These are phyloP conservation scores for Fusarium foetens DNA, from an alignment of 2,329 filamentous ascomycete species.

Conservation along the genomic window DNA sequence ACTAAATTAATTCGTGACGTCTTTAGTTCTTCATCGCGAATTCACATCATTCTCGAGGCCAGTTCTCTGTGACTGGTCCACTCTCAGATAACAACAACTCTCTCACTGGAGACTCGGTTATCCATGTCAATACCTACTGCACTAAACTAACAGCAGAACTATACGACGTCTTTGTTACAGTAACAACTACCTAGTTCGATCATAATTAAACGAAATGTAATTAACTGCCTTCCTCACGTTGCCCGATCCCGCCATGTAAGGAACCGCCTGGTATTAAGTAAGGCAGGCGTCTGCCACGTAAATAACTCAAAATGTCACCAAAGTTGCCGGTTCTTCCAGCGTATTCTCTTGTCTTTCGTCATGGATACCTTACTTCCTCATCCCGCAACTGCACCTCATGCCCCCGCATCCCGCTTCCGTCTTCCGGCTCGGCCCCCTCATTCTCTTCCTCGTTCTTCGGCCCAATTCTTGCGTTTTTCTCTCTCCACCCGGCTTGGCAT, in stretches of 20 bases:
- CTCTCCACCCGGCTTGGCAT: constrained; percentile 34
- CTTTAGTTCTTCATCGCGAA: constrained; percentile 26
- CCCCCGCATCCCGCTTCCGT: constrained; percentile 30
- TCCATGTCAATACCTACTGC: not conserved
- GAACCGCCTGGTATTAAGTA: not conserved
- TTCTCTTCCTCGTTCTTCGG: constrained; percentile 22
- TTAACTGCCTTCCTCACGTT: not conserved
- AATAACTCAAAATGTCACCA: constrained; percentile 6
- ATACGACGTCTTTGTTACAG: not conserved
- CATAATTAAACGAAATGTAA: not conserved
- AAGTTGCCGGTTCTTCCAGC: constrained; percentile 20
- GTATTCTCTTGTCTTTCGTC: constrained; percentile 38
- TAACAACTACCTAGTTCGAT: not conserved
- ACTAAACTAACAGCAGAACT: not conserved
- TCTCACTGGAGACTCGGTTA: not conserved
- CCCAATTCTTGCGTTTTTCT: constrained; percentile 15
- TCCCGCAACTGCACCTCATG: constrained; percentile 7
- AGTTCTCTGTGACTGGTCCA: not conserved
- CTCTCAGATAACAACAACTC: not conserved
- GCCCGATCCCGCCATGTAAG: not conserved
- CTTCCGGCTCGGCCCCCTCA: constrained; percentile 31
- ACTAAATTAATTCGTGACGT: constrained; percentile 20
- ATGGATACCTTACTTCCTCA: constrained; percentile 11
- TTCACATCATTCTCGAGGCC: not conserved
- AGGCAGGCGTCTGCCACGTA: not conserved